Conservation (phyloP, 2,329 filamentous ascomycete genomes). For the Fusarium sp. region DNA sequence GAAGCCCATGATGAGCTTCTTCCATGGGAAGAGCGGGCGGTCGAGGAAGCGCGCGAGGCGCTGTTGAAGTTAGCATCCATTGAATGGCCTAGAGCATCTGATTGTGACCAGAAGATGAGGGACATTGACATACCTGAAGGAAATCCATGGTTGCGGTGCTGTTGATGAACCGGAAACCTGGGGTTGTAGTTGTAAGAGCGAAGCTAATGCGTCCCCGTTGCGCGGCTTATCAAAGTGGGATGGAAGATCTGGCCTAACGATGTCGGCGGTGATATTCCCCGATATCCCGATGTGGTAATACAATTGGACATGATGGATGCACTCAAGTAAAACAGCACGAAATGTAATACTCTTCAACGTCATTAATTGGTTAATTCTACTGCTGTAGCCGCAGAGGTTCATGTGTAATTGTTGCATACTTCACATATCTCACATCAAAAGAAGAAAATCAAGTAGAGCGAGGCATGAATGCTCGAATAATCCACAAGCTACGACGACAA, state of each 20-base stretch:
- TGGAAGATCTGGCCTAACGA: conserved; percentile 44
- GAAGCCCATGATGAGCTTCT: conserved; percentile 94
- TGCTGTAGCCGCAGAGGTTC: background rate
- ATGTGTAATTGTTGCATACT: background rate
- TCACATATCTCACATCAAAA: conserved; percentile 18
- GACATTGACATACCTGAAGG: conserved; percentile 55
- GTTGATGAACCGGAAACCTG: conserved; percentile 38
- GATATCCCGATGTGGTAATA: conserved; percentile 34
- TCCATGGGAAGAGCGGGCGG: conserved; percentile 95
- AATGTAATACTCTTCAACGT: background rate
- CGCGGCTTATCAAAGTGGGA: conserved; percentile 34
- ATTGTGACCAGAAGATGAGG: background rate
- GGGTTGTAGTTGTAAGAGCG: conserved; percentile 40
- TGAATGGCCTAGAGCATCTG: background rate
- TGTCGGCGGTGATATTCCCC: conserved; percentile 33
- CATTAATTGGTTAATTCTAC: background rate
- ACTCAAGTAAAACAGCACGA: background rate
- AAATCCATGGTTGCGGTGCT: conserved; percentile 58
- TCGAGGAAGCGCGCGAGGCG: conserved; percentile 88
- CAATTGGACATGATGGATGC: background rate
- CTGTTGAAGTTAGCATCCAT: conserved; percentile 53
- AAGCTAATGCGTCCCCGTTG: conserved; percentile 23
- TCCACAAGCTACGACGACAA: conserved; percentile 44
- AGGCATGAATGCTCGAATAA: conserved; percentile 42
- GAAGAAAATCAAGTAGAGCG: conserved; percentile 3